A percentile compares a stretch with the other conserved stretches of the same genome.
Conservation (phyloP, 2,329 filamentous ascomycete genomes). For the Emmonsiellopsis sp. region DNA sequence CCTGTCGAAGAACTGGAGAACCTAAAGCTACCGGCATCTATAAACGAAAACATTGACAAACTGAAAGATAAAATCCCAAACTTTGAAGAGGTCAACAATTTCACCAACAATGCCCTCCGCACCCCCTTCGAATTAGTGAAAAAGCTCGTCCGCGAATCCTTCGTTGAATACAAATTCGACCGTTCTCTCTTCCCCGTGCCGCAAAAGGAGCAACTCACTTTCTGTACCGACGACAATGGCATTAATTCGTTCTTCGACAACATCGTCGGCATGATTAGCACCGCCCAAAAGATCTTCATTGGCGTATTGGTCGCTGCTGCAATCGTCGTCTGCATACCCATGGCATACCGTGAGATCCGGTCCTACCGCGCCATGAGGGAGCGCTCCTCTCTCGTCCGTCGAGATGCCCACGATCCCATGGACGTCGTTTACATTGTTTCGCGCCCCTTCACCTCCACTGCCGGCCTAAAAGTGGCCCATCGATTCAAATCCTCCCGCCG, state of each 20-base stretch:
- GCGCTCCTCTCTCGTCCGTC: slow-evolving; percentile 56
- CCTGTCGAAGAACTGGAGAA: slow-evolving; percentile 58
- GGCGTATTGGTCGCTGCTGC: slow-evolving; percentile 65
- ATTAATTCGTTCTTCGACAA: slow-evolving; percentile 76
- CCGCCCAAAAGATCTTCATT: slow-evolving; percentile 66
- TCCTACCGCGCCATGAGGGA: slow-evolving; percentile 66
- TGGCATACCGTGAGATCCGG: slow-evolving; percentile 72
- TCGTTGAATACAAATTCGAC: slow-evolving; percentile 70
- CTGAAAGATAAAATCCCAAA: slow-evolving; percentile 73
- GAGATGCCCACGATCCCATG: slow-evolving; percentile 65
- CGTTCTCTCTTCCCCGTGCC: slow-evolving; percentile 71
- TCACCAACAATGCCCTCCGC: slow-evolving; percentile 65
- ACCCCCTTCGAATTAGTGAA: slow-evolving; percentile 77
- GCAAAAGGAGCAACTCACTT: slow-evolving; percentile 69
- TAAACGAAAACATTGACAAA: slow-evolving; percentile 60
- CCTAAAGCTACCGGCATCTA: slow-evolving; percentile 59
- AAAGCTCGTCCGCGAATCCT: slow-evolving; percentile 58
- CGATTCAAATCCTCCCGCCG: slow-evolving; percentile 53
- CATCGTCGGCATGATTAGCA: slow-evolving; percentile 57
- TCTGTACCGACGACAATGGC: slow-evolving; percentile 77
- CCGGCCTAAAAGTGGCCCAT: slow-evolving; percentile 62
- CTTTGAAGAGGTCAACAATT: slow-evolving; percentile 74
- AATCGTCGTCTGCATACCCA: slow-evolving; percentile 62
- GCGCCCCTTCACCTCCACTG: slow-evolving; percentile 63
- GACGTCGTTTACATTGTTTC: slow-evolving; percentile 84